Conservation (phyloP, 352 stramenopile genomes). For the Elongisporangium anandrum region DNA sequence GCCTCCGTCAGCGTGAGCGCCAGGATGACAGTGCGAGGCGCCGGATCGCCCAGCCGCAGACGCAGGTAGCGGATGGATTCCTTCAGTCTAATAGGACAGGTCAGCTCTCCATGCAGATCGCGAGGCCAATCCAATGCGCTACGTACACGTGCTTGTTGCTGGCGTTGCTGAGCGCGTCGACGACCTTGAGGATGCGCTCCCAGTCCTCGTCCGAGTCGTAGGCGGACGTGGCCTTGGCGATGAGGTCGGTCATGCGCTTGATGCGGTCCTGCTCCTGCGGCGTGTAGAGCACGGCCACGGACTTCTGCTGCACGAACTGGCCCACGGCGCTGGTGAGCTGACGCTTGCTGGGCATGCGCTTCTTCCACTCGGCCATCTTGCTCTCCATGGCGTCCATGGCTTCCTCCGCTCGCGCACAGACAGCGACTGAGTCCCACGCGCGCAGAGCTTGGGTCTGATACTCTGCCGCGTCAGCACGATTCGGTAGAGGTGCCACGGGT, state of each 20-base stretch:
- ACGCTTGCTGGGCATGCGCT: constrained; percentile 73
- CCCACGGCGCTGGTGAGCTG: constrained; percentile 53
- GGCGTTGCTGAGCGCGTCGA: constrained; percentile 70
- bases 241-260: constrained; percentile 66
- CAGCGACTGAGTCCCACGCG: neutral
- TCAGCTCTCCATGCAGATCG: constrained; percentile 2
- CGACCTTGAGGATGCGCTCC: constrained; percentile 68
- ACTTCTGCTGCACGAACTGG: constrained; percentile 79
- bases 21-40: constrained; percentile 54
- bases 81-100: constrained; percentile 33
- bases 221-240: constrained; percentile 61
- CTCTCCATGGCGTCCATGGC: constrained; percentile 50
- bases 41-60: constrained; percentile 61
- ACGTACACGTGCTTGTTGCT: constrained; percentile 55
- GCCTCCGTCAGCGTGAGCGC: constrained; percentile 65
- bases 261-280: constrained; percentile 71
- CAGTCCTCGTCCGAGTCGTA: constrained; percentile 70
- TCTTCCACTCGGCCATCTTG: constrained; percentile 62
- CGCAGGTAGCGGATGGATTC: constrained; percentile 72
- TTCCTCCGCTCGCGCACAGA: neutral
- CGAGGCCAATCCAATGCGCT: neutral
- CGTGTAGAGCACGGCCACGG: constrained; percentile 68
- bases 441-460: neutral
- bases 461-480: neutral
- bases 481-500: too few species aligned